Percentiles rank a stretch among this genome's conserved stretches.
Conservation (phyloP, 768 basidiomycete genomes). For the Punctularia strigosozonata region DNA sequence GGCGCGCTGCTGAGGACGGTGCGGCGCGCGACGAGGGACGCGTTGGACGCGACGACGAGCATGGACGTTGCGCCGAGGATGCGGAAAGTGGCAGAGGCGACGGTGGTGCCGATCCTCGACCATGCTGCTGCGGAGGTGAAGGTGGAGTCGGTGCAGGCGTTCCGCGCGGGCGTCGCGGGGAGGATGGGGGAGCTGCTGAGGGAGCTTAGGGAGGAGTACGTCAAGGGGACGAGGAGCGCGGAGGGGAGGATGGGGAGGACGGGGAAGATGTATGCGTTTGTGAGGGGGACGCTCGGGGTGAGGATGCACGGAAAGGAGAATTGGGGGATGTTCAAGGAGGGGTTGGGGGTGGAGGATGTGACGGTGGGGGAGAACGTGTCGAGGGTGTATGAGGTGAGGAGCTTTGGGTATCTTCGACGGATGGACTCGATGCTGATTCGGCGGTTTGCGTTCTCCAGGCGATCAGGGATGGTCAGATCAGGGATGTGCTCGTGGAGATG, state of each 20-base stretch:
- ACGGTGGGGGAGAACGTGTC: slow-evolving; percentile 64
- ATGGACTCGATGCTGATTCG: slow-evolving; percentile 1
- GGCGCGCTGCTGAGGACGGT: slow-evolving; percentile 24
- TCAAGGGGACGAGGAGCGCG: slow-evolving; percentile 54
- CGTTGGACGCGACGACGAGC: slow-evolving; percentile 54
- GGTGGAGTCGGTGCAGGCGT: slow-evolving; percentile 29
- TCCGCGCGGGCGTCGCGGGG: slow-evolving; percentile 42
- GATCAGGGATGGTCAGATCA: slow-evolving; percentile 61
- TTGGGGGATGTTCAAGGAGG: slow-evolving; percentile 42
- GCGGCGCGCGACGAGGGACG: slow-evolving; percentile 29
- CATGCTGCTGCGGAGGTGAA: slow-evolving; percentile 24
- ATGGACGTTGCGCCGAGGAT: slow-evolving; percentile 66
- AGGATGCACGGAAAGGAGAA: slow-evolving; percentile 76
- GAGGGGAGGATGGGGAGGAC: slow-evolving; percentile 56
- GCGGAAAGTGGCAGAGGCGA: slow-evolving; percentile 55
- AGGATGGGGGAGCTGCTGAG: slow-evolving; percentile 35
- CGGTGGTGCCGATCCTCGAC: slow-evolving; percentile 53
- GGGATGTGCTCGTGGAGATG: slow-evolving; percentile 39
- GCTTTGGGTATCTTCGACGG: not conserved
- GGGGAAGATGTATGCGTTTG: slow-evolving; percentile 63
- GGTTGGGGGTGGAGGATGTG: slow-evolving; percentile 54
- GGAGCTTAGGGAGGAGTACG: slow-evolving; percentile 39
- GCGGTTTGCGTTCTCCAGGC: slow-evolving; percentile 18
- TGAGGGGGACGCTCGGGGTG: slow-evolving; percentile 61
- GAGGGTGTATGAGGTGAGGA: slow-evolving; percentile 57